Evolutionary conservation across 2,329 filamentous ascomycete species (phyloP), one percentile per base, ranked within the genome.

Genomic region (Sphaceloma murrayae): DNA sequence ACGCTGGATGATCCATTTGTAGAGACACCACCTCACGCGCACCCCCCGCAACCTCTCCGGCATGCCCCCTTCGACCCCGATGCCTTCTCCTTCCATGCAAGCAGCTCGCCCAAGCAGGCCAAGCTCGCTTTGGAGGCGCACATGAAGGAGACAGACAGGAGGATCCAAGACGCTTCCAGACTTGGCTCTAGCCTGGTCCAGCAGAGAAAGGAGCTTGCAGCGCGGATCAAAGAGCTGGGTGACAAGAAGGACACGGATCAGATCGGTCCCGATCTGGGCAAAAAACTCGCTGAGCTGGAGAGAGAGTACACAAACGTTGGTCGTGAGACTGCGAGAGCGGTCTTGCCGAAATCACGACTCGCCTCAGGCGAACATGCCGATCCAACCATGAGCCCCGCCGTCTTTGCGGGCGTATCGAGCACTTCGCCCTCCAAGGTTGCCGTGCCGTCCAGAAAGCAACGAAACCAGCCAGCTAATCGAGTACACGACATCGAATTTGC

Each of bases 401-500:
- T 69, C 51, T 91, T 94, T 58, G 83, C 89, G 54, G 85, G 80
- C 56, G 82, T 89, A 59, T 84, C 85, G 32, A 82, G 82, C 6
- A 81, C 78, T 47, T 95, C 89, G 17, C 89, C 89, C 2, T 87
- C 85, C 32, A 98, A 96, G 66, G 72, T 94, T 50, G 83, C 74
- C 55, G 84, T 91, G 6, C 87, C 87, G 1, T 89, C 85, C 53
- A 78, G 89, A 53, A 91, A 88, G 61, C 76, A 91, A 59, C 77
- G 91, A 46, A 96, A 96, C 54, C 89, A 95, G 59, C 84, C 85
- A 2, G 77, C 82, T 7, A 91, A 80, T 58, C 80, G 88, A 42
- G 81, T 94, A 9, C 87, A 96, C 60, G 91, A 98, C 58, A 94
- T 98, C 58, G 87, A 95, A 55, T 94, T 98, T 58, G 91, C 89